phyloP scores from a whole-genome alignment of 805 yeast species.

The Saturnispora quitensis region DNA sequence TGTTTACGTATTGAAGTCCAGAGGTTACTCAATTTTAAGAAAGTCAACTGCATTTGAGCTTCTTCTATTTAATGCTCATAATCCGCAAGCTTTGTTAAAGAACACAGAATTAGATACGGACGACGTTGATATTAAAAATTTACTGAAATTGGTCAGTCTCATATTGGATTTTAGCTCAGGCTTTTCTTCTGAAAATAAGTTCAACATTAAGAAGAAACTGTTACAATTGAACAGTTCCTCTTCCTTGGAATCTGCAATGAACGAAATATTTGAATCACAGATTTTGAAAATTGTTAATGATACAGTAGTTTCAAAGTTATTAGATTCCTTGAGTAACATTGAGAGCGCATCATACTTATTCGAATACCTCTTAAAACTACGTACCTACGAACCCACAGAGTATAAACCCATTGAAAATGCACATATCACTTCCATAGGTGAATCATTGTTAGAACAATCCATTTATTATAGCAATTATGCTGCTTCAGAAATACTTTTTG shows the following conservation, averaged over 20 bases:
- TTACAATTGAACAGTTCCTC: slow-evolving; percentile 29
- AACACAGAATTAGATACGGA: not conserved
- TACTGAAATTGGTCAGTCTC: slow-evolving; percentile 5
- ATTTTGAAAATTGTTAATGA: slow-evolving; percentile 35
- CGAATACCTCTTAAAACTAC: slow-evolving; percentile 27
- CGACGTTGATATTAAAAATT: slow-evolving; percentile 7
- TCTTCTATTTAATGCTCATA: slow-evolving; percentile 21
- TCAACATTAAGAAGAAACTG: slow-evolving; percentile 24
- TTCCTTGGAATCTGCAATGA: slow-evolving; percentile 27
- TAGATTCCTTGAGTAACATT: slow-evolving; percentile 19
- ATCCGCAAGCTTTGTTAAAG: slow-evolving; percentile 2
- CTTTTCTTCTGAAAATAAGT: slow-evolving; percentile 33
- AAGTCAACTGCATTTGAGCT: slow-evolving; percentile 27
- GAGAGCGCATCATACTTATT: slow-evolving; percentile 24
- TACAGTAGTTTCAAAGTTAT: slow-evolving; percentile 29
- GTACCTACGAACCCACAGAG: slow-evolving; percentile 18
- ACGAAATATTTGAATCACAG: slow-evolving; percentile 32
- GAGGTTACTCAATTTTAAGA: slow-evolving; percentile 29
- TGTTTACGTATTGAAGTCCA: slow-evolving; percentile 28
- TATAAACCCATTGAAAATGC: slow-evolving; percentile 16
- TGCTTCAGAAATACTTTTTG: slow-evolving; percentile 18
- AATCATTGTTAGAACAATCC: slow-evolving; percentile 14
- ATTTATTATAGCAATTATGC: slow-evolving; percentile 15
- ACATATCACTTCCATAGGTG: slow-evolving; percentile 21
- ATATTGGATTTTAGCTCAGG: slow-evolving; percentile 12